Base-by-base conservation (phyloP, 345 rosid species). In the Acer saccharum region DNA sequence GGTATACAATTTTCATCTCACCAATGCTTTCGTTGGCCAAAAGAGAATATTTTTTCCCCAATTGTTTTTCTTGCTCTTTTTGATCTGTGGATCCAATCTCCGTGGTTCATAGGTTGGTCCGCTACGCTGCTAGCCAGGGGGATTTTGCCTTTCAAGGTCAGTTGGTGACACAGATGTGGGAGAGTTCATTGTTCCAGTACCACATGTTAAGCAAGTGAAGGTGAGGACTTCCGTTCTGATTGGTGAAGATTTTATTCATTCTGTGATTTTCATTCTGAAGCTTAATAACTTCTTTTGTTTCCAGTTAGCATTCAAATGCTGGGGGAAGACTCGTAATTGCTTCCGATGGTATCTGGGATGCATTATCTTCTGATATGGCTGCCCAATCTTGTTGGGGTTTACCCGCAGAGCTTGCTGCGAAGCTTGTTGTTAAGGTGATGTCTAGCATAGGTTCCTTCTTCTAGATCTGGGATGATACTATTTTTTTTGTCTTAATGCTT, bases 111-210 rank as follows among this genome's bases (percentile, higher is more conserved):
- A 97, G 99, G 98, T 97, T 68, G 99, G 99, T 17, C 99, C 98
- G 4, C 92, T 94, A 23, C 98, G 99, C 57, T 93, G 99, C 82
- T 97, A 98, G 99, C 99, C 99, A 29, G 99, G 99, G 82, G 99
- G 99, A 72, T 83, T 96, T 75, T 96, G 99, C 84, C 98, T 96
- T 81, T 96, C 98, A 0, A 90, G 99, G 85, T 96, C 99, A 57
- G 94, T 96, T 80, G 99, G 99, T 41, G 99, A 96, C 83, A 93
- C 98, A 2, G 99, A 97, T 83, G 99, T 97, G 25, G 99, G 99
- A 20, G 98, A 97, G 83, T 97, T 84, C 82, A 94, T 97, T 72
- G 99, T 94, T 76, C 99, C 98, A 35, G 88, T 94, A 80, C 98
- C 99, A 1, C 98, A 97, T 78, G 99, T 97, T 70, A 97, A 97